A percentile compares a stretch with the other conserved stretches of the same genome.
Evolutionary conservation across 1,139 yeast genomes (phyloP).

Genomic region (Scheffersomyces parashehatae): DNA sequence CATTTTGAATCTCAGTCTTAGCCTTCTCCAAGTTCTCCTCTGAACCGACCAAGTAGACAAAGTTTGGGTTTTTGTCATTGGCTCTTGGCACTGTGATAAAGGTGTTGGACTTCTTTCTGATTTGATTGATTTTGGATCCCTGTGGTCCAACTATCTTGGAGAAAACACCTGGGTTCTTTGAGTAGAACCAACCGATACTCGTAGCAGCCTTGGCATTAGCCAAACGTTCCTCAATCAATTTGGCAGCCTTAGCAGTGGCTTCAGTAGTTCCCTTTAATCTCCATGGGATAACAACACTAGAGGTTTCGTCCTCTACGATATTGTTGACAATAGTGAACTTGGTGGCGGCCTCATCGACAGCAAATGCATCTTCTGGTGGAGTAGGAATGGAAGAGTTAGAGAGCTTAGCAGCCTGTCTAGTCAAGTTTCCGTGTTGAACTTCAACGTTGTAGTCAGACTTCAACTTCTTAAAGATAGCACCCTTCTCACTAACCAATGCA

Average conservation of each 20-base stretch:
- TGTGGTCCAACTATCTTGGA: constrained; percentile 74
- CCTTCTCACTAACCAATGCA: constrained; percentile 66
- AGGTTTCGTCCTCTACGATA: constrained; percentile 24
- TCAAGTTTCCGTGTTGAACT: constrained; percentile 60
- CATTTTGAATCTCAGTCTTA: constrained; percentile 24
- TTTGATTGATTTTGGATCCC: constrained; percentile 65
- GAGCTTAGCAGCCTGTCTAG: constrained; percentile 52
- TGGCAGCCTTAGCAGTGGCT: constrained; percentile 39
- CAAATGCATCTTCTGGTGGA: constrained; percentile 53
- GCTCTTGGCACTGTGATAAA: constrained; percentile 66
- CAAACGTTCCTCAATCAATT: constrained; percentile 34
- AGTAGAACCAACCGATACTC: constrained; percentile 40
- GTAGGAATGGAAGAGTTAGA: constrained; percentile 46
- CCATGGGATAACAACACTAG: constrained; percentile 58
- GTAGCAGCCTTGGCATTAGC: constrained; percentile 34
- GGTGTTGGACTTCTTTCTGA: constrained; percentile 61
- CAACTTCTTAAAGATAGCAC: constrained; percentile 61
- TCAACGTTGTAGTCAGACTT: constrained; percentile 57
- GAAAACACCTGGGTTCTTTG: constrained; percentile 34
- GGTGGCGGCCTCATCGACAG: constrained; percentile 37
- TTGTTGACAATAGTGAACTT: constrained; percentile 48
- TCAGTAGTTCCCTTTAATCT: constrained; percentile 55
- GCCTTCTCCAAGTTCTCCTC: constrained; percentile 32
- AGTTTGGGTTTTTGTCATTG: constrained; percentile 50
- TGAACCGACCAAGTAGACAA: constrained; percentile 32